A percentile compares a stretch with the other conserved stretches of the same genome.
phyloP scores from a whole-genome alignment of 2,329 filamentous ascomycete species.

The Botryotinia globosa region DNA sequence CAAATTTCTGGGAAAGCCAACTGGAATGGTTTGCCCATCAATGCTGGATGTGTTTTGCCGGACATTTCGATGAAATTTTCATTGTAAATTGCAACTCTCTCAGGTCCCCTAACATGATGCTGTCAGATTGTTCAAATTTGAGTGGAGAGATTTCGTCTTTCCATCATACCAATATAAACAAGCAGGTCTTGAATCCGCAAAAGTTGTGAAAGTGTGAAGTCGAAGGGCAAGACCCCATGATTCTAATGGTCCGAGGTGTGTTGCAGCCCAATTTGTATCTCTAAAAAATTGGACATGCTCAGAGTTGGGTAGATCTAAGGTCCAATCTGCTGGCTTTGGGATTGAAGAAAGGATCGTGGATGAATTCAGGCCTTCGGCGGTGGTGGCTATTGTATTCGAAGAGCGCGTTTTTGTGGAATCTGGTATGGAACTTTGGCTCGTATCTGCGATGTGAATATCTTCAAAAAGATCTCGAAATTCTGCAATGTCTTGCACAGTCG shows the following conservation, averaged over 20 bases:
- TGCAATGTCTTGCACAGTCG: neutral
- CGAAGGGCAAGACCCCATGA: constrained; percentile 28
- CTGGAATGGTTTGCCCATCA: constrained; percentile 30
- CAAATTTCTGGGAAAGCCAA: constrained; percentile 30
- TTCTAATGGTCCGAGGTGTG: constrained; percentile 26
- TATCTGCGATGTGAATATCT: neutral
- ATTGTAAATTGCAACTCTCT: constrained; percentile 34
- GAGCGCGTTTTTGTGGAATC: neutral
- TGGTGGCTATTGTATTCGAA: neutral
- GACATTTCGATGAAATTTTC: constrained; percentile 30
- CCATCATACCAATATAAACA: constrained; percentile 31
- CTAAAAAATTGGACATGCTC: constrained; percentile 31
- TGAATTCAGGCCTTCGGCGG: too few species aligned
- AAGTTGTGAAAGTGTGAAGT: constrained; percentile 28
- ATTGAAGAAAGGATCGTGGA: neutral
- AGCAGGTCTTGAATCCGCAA: constrained; percentile 30
- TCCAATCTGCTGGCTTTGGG: constrained; percentile 24
- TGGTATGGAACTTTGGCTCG: neutral
- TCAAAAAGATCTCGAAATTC: neutral
- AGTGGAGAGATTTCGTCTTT: neutral
- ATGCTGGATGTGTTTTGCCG: constrained; percentile 29
- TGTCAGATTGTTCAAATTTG: constrained; percentile 4
- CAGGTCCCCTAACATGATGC: constrained; percentile 26
- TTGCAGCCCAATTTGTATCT: constrained; percentile 30
- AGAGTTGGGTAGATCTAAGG: constrained; percentile 25